Percentiles rank a stretch among this genome's conserved stretches.
Evolutionary conservation across 495 filamentous ascomycete species (phyloP).

Genomic region (Melanomma pulvis-pyrius): DNA sequence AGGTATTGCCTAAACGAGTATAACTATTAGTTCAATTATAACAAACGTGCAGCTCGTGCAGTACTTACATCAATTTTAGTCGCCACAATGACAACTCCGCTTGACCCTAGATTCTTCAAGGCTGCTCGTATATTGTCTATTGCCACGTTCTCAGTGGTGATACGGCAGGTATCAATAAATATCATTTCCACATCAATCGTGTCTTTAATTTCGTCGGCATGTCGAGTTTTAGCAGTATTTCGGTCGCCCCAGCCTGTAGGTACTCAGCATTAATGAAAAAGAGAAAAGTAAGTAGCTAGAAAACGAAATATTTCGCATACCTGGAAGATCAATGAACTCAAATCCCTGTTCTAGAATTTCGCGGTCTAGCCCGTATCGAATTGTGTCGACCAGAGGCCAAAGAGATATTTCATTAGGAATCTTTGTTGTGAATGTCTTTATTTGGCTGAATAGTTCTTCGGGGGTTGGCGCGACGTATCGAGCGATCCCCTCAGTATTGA

Average conservation of each 20-base stretch:
- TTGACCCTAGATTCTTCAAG: not conserved
- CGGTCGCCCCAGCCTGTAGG: slow-evolving; percentile 12
- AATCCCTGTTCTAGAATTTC: slow-evolving; percentile 6
- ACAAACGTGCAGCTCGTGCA: not conserved
- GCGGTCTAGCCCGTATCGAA: not conserved
- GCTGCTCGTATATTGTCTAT: slow-evolving; percentile 11
- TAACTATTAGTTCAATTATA: no score
- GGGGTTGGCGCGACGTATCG: not conserved
- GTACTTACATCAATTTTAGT: slow-evolving; percentile 27
- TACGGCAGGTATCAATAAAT: slow-evolving; percentile 11
- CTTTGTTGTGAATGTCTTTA: slow-evolving; percentile 8
- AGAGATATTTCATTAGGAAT: slow-evolving; percentile 6
- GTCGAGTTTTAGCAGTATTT: not conserved
- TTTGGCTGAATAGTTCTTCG: not conserved
- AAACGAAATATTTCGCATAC: slow-evolving; percentile 3
- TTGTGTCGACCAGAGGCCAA: slow-evolving; percentile 17
- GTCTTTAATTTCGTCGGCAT: slow-evolving; percentile 9
- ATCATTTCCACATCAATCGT: slow-evolving; percentile 20
- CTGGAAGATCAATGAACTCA: slow-evolving; percentile 17
- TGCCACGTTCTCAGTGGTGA: not conserved
- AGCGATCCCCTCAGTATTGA: not conserved
- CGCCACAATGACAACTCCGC: slow-evolving; percentile 5
- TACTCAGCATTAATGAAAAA: not conserved
- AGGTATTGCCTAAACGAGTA: no score
- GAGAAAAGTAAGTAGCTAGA: not conserved